These are phyloP conservation scores for Lolium rigidum DNA, from an alignment of 176 grass and related monocot species.

Conservation along the genomic window DNA sequence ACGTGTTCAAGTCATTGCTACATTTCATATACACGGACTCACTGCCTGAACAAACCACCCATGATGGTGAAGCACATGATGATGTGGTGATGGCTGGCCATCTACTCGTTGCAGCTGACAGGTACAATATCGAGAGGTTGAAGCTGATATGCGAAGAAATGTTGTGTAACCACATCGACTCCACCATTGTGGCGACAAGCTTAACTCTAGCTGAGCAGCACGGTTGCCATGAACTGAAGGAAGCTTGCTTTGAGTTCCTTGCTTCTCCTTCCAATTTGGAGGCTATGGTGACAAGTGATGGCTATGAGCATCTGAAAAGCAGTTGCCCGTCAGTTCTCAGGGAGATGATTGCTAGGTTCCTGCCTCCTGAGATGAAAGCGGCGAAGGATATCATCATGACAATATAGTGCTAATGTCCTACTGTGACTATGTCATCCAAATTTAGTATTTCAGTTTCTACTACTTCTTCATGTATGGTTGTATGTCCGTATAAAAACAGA, in stretches of 20 bases:
- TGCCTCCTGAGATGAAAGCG: background rate
- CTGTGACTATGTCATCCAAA: background rate
- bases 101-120: constrained; percentile 5
- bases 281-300: background rate
- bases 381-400: background rate
- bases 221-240: background rate
- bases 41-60: too few relatives aligned
- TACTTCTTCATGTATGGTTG: background rate
- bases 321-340: background rate
- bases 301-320: background rate
- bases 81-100: background rate
- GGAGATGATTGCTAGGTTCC: background rate
- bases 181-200: background rate
- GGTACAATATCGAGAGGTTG: background rate
- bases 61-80: background rate
- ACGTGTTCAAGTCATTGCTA: background rate
- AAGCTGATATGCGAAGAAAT: background rate
- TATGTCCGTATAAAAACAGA: too few relatives aligned
- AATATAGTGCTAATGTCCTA: background rate
- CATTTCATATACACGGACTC: constrained; percentile 1
- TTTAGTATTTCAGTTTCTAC: background rate
- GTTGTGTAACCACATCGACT: background rate
- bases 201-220: background rate
- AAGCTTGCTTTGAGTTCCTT: constrained; percentile 10
- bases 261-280: background rate